phyloP scores from a whole-genome alignment of 768 basidiomycete genomes.

The Boletales sp. region DNA sequence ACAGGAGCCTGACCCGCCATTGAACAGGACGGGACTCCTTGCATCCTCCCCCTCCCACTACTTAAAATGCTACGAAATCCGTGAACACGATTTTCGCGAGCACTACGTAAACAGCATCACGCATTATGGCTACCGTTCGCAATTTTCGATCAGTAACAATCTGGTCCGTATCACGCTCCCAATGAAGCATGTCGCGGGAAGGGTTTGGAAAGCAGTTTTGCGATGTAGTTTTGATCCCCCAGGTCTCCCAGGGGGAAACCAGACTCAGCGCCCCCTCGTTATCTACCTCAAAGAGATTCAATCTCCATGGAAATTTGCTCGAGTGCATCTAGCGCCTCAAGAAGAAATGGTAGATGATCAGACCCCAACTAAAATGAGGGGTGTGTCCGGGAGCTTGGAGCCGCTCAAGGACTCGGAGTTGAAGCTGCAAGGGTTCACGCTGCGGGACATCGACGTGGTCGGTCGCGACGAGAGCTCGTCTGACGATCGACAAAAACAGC shows the following conservation, averaged over 20 bases:
- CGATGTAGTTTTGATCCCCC: slow-evolving; percentile 22
- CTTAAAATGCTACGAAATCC: slow-evolving; percentile 19
- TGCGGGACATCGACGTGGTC: slow-evolving; percentile 13
- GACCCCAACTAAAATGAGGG: neutral
- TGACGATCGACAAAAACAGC: neutral
- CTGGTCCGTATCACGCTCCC: slow-evolving; percentile 19
- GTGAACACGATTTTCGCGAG: slow-evolving; percentile 15
- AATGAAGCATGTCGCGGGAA: slow-evolving; percentile 11
- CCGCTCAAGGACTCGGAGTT: slow-evolving; percentile 10
- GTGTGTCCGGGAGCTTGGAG: slow-evolving; percentile 20
- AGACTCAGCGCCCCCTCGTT: slow-evolving; percentile 16
- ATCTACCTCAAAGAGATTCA: slow-evolving; percentile 20
- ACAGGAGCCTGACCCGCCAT: neutral
- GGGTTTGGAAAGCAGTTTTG: slow-evolving; percentile 21
- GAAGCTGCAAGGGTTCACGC: slow-evolving; percentile 6
- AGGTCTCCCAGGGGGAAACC: slow-evolving; percentile 1
- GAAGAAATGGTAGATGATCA: neutral
- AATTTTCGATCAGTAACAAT: slow-evolving; percentile 19
- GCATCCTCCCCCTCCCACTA: slow-evolving; percentile 21
- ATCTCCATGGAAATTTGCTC: slow-evolving; percentile 7
- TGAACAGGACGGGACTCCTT: slow-evolving; percentile 20
- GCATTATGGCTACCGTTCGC: slow-evolving; percentile 7
- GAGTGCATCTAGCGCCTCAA: slow-evolving; percentile 9
- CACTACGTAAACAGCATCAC: slow-evolving; percentile 15
- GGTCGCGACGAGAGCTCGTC: neutral